Evolutionary conservation across 2,329 filamentous ascomycete genomes (phyloP).

Genomic region (Colletotrichum siamense): DNA sequence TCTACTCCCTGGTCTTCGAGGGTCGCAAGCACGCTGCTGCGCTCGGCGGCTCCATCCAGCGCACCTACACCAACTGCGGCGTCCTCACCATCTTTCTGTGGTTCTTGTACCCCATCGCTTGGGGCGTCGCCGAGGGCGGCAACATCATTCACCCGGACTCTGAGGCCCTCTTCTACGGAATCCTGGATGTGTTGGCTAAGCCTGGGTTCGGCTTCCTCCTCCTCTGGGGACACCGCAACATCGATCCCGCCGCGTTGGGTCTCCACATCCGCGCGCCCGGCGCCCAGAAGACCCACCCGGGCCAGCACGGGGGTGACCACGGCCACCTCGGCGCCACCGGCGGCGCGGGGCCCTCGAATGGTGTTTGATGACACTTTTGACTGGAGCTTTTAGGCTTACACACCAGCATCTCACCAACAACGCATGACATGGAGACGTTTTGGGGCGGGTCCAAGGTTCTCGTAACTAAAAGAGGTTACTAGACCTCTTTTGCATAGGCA

Average conservation of each 20-base stretch:
- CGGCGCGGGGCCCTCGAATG: neutral
- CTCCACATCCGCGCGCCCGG: slow-evolving; percentile 41
- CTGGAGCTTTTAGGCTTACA: neutral
- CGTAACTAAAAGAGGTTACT: neutral
- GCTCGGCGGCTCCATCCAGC: slow-evolving; percentile 58
- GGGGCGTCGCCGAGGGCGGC: slow-evolving; percentile 68
- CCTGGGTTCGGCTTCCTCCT: slow-evolving; percentile 66
- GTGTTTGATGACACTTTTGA: neutral
- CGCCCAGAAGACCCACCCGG: neutral
- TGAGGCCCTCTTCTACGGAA: slow-evolving; percentile 72
- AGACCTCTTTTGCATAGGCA: neutral
- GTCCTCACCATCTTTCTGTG: slow-evolving; percentile 64
- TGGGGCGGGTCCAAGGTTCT: neutral
- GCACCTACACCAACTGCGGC: slow-evolving; percentile 61
- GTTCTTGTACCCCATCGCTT: slow-evolving; percentile 69
- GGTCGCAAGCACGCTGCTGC: slow-evolving; percentile 59
- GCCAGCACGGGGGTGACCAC: slow-evolving; percentile 7
- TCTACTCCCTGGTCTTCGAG: slow-evolving; percentile 63
- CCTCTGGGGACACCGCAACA: slow-evolving; percentile 67
- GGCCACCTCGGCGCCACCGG: slow-evolving; percentile 1
- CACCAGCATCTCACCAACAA: neutral
- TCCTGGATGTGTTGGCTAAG: slow-evolving; percentile 70
- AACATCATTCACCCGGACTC: slow-evolving; percentile 71
- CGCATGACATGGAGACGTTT: neutral
- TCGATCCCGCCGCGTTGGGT: slow-evolving; percentile 62